A percentile compares a stretch with the other conserved stretches of the same genome.
These are phyloP conservation scores for Stylonectria norvegica DNA, from an alignment of 2,329 filamentous ascomycete species.

Conservation along the genomic window DNA sequence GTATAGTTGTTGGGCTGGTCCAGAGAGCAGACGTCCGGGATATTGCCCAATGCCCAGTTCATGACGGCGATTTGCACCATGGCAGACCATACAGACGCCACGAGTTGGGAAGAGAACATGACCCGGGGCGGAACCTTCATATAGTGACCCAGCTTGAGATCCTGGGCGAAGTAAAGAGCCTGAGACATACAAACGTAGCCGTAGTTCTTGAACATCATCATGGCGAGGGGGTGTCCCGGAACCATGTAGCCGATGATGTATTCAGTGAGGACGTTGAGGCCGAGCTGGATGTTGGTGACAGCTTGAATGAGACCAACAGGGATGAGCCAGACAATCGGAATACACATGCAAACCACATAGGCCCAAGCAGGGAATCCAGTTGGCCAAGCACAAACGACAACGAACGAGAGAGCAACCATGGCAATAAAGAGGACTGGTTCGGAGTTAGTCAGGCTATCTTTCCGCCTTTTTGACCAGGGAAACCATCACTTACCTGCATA, in stretches of 20 bases:
- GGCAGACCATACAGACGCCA: conserved; percentile 59
- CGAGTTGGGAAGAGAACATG: conserved; percentile 58
- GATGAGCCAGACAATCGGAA: conserved; percentile 57
- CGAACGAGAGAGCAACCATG: conserved; percentile 55
- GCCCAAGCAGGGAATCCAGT: conserved; percentile 58
- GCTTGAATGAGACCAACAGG: conserved; percentile 60
- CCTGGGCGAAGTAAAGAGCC: conserved; percentile 61
- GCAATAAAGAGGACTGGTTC: conserved; percentile 43
- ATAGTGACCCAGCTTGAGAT: conserved; percentile 67
- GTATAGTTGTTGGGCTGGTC: conserved; percentile 55
- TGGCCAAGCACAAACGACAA: conserved; percentile 52
- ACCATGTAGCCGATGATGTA: conserved; percentile 72
- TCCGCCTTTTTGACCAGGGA: too few relatives aligned
- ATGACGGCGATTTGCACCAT: conserved; percentile 62
- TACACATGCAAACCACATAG: conserved; percentile 53
- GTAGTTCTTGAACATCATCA: conserved; percentile 78
- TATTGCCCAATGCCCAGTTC: conserved; percentile 62
- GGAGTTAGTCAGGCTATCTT: conserved; percentile 8
- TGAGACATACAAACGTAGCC: conserved; percentile 67
- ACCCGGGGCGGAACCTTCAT: conserved; percentile 62
- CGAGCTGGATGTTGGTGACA: conserved; percentile 60
- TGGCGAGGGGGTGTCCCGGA: conserved; percentile 65
- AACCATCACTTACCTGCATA: conserved; percentile 47
- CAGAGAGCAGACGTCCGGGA: conserved; percentile 57
- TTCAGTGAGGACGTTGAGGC: conserved; percentile 69